A percentile compares a stretch with the other conserved stretches of the same genome.
These are phyloP conservation scores for Anethum foeniculum DNA, from an alignment of 140 eudicot genomes.

Conservation along the genomic window DNA sequence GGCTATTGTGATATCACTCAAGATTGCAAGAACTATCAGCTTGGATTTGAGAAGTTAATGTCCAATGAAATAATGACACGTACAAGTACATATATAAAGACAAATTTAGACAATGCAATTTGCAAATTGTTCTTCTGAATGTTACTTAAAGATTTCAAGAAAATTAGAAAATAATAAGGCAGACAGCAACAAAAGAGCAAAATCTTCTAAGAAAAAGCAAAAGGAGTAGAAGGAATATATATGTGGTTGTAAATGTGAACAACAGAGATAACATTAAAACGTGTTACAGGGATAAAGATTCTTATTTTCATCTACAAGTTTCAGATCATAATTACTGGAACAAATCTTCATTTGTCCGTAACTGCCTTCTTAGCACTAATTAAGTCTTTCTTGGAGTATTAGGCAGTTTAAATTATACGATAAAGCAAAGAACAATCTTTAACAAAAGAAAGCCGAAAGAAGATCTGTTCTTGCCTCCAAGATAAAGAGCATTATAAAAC, in stretches of 20 bases:
- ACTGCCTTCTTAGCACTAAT: neutral
- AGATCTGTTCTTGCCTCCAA: slow-evolving; percentile 19
- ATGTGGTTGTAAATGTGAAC: neutral
- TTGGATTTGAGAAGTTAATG: slow-evolving; percentile 17
- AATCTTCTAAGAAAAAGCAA: neutral
- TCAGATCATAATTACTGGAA: neutral
- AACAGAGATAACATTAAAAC: neutral
- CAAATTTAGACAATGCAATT: neutral
- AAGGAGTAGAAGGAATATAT: neutral
- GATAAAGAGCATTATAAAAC: slow-evolving; percentile 25
- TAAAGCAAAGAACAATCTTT: slow-evolving; percentile 7
- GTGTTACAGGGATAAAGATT: neutral
- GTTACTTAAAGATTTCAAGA: slow-evolving; percentile 2
- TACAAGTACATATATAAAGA: neutral
- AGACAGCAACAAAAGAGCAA: slow-evolving; percentile 6
- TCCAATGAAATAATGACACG: slow-evolving; percentile 34
- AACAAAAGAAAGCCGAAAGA: slow-evolving; percentile 15
- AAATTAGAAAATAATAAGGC: neutral
- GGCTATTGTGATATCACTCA: slow-evolving; percentile 17
- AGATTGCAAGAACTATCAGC: slow-evolving; percentile 25
- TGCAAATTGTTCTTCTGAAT: neutral
- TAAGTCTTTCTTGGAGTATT: neutral
- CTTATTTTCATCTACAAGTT: neutral
- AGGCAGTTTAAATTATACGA: neutral
- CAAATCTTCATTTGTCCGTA: neutral